Evolutionary conservation across 1,139 yeast genomes (phyloP).

Genomic region (Sugiyamaella novakii): DNA sequence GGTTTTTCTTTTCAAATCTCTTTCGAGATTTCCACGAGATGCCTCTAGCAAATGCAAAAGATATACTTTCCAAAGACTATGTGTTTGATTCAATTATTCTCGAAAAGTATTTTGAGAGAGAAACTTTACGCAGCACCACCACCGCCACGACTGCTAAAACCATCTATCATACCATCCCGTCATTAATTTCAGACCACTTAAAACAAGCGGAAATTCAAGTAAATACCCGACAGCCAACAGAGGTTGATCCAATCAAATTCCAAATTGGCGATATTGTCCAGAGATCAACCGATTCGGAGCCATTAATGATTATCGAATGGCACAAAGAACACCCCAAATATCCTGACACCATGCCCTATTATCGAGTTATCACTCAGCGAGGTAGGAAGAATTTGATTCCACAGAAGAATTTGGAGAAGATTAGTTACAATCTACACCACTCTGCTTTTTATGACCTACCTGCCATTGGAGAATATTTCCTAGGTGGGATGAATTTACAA

Average conservation of each 20-base stretch:
- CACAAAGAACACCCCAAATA: slow-evolving; percentile 10
- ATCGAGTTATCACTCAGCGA: slow-evolving; percentile 1
- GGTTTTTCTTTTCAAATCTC: slow-evolving; percentile 7
- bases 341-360: neutral
- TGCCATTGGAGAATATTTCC: slow-evolving; percentile 12
- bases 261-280: slow-evolving; percentile 13
- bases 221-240: neutral
- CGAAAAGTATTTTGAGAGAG: neutral
- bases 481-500: neutral
- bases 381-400: neutral
- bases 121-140: neutral
- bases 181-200: neutral
- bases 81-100: slow-evolving; percentile 5
- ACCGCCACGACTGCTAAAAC: neutral
- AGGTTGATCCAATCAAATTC: slow-evolving; percentile 4
- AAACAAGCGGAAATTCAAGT: neutral
- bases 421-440: neutral
- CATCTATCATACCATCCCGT: neutral
- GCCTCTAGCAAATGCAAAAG: neutral
- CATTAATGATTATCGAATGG: slow-evolving; percentile 10
- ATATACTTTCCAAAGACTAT: neutral
- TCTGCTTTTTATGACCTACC: neutral
- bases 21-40: slow-evolving; percentile 3
- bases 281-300: neutral
- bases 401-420: neutral